Percentiles rank a stretch among this genome's conserved stretches.
These are phyloP conservation scores for Lachancea mirantina DNA, from an alignment of 805 yeast species.

Conservation along the genomic window DNA sequence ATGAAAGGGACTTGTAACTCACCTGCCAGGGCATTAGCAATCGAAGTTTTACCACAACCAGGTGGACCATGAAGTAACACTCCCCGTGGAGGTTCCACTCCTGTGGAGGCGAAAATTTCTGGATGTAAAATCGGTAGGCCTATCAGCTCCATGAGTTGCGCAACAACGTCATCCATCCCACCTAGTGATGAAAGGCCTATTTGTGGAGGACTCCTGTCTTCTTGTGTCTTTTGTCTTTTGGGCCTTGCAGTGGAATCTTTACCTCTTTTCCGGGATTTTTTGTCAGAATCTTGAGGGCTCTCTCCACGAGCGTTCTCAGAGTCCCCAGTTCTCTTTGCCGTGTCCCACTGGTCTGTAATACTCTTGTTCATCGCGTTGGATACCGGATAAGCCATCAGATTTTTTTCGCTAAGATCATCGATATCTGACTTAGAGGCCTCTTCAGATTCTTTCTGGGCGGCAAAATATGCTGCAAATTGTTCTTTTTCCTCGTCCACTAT, in stretches of 20 bases:
- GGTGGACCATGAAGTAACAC: conserved; percentile 96
- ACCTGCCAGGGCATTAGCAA: conserved; percentile 94
- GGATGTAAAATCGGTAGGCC: conserved; percentile 93
- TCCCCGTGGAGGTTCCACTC: conserved; percentile 94
- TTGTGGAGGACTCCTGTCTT: conserved; percentile 62
- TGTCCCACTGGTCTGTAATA: conserved; percentile 65
- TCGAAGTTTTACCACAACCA: conserved; percentile 96
- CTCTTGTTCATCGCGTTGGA: conserved; percentile 68
- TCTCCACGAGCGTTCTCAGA: conserved; percentile 9
- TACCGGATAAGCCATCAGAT: conserved; percentile 59
- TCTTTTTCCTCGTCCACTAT: conserved; percentile 55
- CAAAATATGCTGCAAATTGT: conserved; percentile 36
- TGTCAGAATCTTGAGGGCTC: conserved; percentile 23
- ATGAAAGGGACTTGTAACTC: conserved; percentile 90
- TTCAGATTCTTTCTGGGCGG: conserved; percentile 21
- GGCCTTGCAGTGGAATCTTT: conserved; percentile 35
- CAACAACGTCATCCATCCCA: conserved; percentile 79
- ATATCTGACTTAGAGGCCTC: conserved; percentile 32
- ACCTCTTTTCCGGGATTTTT: conserved; percentile 43
- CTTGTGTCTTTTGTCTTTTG: conserved; percentile 39
- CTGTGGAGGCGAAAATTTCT: conserved; percentile 78
- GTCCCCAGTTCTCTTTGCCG: conserved; percentile 11
- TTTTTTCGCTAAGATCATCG: conserved; percentile 29
- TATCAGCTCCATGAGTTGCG: conserved; percentile 81
- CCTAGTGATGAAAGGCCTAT: conserved; percentile 70